These are phyloP conservation scores for Moesziomyces globuligerus DNA, from an alignment of 1,284 basidiomycete species.

Conservation along the genomic window DNA sequence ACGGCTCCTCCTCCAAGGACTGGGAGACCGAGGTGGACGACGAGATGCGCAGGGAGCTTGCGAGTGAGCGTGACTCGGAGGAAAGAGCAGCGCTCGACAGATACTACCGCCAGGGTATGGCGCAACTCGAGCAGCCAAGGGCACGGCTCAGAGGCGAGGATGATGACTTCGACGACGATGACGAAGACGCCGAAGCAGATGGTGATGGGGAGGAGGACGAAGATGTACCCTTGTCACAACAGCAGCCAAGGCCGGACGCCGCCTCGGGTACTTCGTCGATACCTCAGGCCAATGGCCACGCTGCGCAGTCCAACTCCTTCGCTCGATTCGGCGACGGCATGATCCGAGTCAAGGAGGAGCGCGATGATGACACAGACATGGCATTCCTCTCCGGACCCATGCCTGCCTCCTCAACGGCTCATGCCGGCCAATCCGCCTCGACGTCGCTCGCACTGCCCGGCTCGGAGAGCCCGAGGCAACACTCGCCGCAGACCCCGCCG, in stretches of 20 bases:
- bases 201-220: constrained; percentile 40
- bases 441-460: constrained; percentile 22
- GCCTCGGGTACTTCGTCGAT: no score
- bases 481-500: constrained; percentile 27
- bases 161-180: constrained; percentile 58
- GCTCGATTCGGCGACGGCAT: constrained; percentile 20
- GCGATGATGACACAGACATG: constrained; percentile 42
- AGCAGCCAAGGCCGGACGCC: constrained; percentile 10
- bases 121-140: constrained; percentile 35
- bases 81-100: constrained; percentile 49
- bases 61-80: constrained; percentile 40
- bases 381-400: constrained; percentile 32
- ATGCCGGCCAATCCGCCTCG: constrained; percentile 5
- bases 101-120: constrained; percentile 53
- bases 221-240: constrained; percentile 31
- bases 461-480: constrained; percentile 19
- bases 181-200: constrained; percentile 48
- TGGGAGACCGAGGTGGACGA: constrained; percentile 55
- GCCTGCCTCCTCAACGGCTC: background rate
- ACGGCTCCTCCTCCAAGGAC: constrained; percentile 41
- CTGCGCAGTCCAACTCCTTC: constrained; percentile 17
- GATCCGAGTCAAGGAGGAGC: constrained; percentile 45
- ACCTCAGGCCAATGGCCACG: constrained; percentile 9
- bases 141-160: constrained; percentile 52
- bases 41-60: constrained; percentile 50